phyloP scores from a whole-genome alignment of 2,329 filamentous ascomycete species.

The Aspergillus phoenicis region DNA sequence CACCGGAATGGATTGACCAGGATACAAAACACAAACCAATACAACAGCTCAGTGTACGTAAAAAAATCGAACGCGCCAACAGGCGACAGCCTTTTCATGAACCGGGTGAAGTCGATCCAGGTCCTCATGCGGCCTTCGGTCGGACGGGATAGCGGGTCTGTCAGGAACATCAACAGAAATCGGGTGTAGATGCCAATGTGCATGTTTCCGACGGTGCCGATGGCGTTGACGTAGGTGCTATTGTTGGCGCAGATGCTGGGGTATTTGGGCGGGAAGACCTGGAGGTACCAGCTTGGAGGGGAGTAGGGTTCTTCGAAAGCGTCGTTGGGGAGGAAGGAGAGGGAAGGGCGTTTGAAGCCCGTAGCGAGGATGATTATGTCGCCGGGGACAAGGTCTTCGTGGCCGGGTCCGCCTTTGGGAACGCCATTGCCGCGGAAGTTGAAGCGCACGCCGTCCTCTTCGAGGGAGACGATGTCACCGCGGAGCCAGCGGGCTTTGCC shows the following conservation, averaged over 20 bases:
- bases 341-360: constrained; percentile 72
- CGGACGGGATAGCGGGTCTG: constrained; percentile 75
- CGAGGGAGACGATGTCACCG: constrained; percentile 72
- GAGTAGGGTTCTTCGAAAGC: constrained; percentile 73
- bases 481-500: constrained; percentile 78
- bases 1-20: constrained; percentile 81
- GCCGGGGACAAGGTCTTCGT: constrained; percentile 65
- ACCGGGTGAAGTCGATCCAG: constrained; percentile 82
- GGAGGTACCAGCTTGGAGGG: constrained; percentile 85
- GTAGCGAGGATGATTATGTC: constrained; percentile 84
- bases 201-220: constrained; percentile 82
- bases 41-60: constrained; percentile 80
- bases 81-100: constrained; percentile 69
- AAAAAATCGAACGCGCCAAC: constrained; percentile 85
- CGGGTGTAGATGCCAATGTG: constrained; percentile 89
- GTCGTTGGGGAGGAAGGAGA: constrained; percentile 73
- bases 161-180: constrained; percentile 81
- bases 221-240: constrained; percentile 78
- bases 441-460: constrained; percentile 66
- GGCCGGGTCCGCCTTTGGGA: constrained; percentile 73
- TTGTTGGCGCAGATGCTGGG: constrained; percentile 78
- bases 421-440: constrained; percentile 73
- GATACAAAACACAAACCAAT: constrained; percentile 82
- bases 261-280: constrained; percentile 77
- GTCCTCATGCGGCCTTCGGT: constrained; percentile 74